Conservation (phyloP, 345 rosid genomes). For the Erucastrum elatum region DNA sequence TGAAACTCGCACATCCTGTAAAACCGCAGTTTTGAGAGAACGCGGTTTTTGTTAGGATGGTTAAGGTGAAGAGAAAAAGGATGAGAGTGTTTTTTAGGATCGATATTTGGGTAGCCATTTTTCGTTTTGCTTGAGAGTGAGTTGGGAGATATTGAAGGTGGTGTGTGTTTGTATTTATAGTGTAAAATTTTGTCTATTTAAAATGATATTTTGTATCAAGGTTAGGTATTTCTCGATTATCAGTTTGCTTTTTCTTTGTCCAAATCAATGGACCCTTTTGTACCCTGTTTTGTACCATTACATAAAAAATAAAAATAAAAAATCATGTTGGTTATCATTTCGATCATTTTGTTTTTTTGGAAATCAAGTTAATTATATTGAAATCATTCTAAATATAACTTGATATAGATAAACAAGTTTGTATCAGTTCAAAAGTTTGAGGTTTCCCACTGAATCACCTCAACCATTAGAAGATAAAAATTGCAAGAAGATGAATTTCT, state of each 20-base stretch:
- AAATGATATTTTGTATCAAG: background rate
- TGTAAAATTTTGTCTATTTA: background rate
- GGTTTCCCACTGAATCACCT: background rate
- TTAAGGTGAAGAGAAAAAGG: conserved; percentile 27
- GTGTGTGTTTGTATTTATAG: conserved; percentile 31
- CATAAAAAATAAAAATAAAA: background rate
- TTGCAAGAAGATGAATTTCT: background rate
- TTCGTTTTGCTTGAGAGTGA: background rate
- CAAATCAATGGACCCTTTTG: conserved; percentile 13
- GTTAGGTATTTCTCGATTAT: conserved; percentile 2
- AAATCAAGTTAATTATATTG: background rate
- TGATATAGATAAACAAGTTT: background rate
- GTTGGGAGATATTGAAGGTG: background rate
- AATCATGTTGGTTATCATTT: too few relatives aligned
- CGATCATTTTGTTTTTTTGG: background rate
- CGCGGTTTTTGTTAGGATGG: conserved; percentile 17
- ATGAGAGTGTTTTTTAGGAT: conserved; percentile 17
- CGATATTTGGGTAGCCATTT: conserved; percentile 24
- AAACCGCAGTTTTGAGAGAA: conserved; percentile 30
- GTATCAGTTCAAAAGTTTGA: background rate
- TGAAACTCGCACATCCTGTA: conserved; percentile 25
- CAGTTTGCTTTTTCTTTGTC: conserved; percentile 22
- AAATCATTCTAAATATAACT: background rate
- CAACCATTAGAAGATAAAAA: background rate
- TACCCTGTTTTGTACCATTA: conserved; percentile 1